Base-by-base conservation (phyloP, 23 red algal species). In the Gracilaria caudata region DNA sequence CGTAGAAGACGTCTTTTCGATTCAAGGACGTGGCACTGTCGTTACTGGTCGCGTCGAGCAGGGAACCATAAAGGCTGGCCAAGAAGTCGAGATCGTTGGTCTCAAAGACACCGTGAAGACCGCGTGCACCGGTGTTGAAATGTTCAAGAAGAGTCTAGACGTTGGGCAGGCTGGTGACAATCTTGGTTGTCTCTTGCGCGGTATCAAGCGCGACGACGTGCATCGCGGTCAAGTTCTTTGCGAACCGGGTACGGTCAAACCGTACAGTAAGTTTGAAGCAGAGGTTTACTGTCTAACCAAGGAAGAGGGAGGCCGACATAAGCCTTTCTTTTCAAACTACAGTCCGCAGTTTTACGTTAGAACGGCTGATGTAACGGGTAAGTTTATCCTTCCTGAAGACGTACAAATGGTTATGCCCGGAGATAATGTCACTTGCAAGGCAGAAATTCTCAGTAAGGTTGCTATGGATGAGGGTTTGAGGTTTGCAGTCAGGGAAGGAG, bases 371-470 rank as follows among this genome's bases (percentile, higher is more conserved):
- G 97, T 99, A 25, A 99, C 97, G 13, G 97, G 97, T 5, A 91
- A 79, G 35, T 82, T 99, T 49, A 84, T 76, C 36, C 80, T 99
- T 29, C 90, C 91, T 7, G 81, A 86, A 23, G 90, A 92, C 54
- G 81, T 92, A 12, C 93, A 95, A 68, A 99, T 99, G 97, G 93
- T 93, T 38, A 99, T 99, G 97, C 97, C 97, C 1, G 97, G 97
- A 45, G 97, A 99, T 71, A 95, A 94, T 86, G 82, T 99, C 33
- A 91, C 87, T 12, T 92, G 90, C 38, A 46, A 53, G 25, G 94
- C 90, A 40, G 94, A 99, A 70, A 66, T 99, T 30, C 74, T 96
- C 20, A 77, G 49, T n/a, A 91, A 91, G 41, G 81, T 99, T 47
- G 86, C 97, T 14, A 78, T 96, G 89, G 74, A 77, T 56, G 90